phyloP scores from a whole-genome alignment of 805 yeast genomes.

The Hanseniaspora valbyensis region DNA sequence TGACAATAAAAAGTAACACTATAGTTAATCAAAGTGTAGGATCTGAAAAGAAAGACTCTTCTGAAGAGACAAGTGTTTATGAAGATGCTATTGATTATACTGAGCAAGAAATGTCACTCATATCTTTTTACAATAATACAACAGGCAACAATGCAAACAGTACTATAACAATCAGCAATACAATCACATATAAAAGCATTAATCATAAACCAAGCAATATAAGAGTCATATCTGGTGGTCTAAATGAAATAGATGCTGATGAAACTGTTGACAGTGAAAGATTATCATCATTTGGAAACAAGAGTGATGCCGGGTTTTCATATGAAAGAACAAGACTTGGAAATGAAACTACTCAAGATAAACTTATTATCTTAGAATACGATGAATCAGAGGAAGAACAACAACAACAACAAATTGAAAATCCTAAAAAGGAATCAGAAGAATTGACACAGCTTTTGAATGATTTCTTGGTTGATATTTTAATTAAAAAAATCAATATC shows the following conservation, averaged over 20 bases:
- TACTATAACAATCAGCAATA: neutral
- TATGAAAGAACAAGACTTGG: neutral
- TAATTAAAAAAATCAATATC: neutral
- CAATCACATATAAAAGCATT: constrained; percentile 6
- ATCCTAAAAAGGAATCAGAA: neutral
- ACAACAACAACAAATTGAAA: neutral
- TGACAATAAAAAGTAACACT: constrained; percentile 13
- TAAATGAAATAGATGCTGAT: constrained; percentile 6
- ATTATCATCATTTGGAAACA: no score
- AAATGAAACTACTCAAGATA: neutral
- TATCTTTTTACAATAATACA: neutral
- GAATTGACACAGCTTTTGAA: neutral
- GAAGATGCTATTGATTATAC: constrained; percentile 15
- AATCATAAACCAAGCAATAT: constrained; percentile 14
- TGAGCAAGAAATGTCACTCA: constrained; percentile 4
- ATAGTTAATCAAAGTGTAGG: neutral
- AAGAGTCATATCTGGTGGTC: constrained; percentile 9
- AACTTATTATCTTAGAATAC: neutral
- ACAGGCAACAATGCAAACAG: neutral
- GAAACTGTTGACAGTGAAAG: neutral
- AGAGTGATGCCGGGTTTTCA: neutral
- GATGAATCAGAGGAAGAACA: constrained; percentile 3
- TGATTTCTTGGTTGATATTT: neutral
- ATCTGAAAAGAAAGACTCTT: neutral
- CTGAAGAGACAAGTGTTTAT: constrained; percentile 6